Evolutionary conservation across 768 basidiomycete species (phyloP).

Genomic region (Crepidotus variabilis): DNA sequence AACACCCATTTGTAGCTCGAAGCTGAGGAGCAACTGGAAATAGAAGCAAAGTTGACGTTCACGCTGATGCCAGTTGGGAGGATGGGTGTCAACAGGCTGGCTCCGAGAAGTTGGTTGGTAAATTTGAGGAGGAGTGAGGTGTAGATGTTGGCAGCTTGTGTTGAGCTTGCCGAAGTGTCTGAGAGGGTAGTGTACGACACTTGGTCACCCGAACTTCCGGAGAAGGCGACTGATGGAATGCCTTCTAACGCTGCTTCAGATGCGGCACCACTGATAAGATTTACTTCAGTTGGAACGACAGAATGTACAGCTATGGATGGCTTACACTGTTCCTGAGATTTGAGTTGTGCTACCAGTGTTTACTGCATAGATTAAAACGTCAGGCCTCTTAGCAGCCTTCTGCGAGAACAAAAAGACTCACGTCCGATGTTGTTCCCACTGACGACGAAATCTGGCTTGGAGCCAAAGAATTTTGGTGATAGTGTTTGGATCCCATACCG

Average conservation of each 20-base stretch:
- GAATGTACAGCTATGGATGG: not conserved
- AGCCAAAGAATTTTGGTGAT: slow-evolving; percentile 28
- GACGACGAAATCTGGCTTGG: slow-evolving; percentile 32
- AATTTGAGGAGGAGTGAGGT: slow-evolving; percentile 39
- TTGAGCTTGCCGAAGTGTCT: slow-evolving; percentile 28
- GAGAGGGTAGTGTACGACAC: slow-evolving; percentile 50
- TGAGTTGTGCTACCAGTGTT: slow-evolving; percentile 24
- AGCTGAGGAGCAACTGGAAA: slow-evolving; percentile 32
- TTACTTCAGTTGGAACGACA: not conserved
- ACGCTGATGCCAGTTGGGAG: slow-evolving; percentile 38
- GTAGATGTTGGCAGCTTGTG: slow-evolving; percentile 37
- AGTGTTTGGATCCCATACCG: slow-evolving; percentile 34
- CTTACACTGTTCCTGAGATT: slow-evolving; percentile 34
- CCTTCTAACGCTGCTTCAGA: slow-evolving; percentile 45
- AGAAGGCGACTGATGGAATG: slow-evolving; percentile 49
- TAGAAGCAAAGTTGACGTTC: slow-evolving; percentile 50
- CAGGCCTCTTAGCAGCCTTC: not conserved
- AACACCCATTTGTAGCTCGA: slow-evolving; percentile 39
- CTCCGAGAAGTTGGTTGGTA: slow-evolving; percentile 27
- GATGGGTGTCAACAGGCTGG: slow-evolving; percentile 13
- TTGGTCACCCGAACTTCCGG: slow-evolving; percentile 32
- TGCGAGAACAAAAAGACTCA: slow-evolving; percentile 5
- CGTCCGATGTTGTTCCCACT: slow-evolving; percentile 33
- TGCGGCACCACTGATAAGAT: slow-evolving; percentile 39
- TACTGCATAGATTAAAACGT: slow-evolving; percentile 9